Base-by-base conservation (phyloP, 1,284 basidiomycete species). In the Phenoliferia sp. region DNA sequence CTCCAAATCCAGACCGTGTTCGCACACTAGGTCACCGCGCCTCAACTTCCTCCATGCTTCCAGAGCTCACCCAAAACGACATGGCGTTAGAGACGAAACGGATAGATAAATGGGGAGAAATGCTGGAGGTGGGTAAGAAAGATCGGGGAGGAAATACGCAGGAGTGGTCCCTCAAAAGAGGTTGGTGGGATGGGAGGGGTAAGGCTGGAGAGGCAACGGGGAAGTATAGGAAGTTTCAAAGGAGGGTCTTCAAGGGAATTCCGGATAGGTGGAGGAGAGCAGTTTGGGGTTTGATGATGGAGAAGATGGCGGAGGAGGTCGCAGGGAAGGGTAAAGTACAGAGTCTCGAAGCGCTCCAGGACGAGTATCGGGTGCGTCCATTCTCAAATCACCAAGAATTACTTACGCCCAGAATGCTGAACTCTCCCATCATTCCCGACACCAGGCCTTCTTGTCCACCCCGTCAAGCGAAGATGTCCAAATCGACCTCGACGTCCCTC, bases 401-500 rank as follows among this genome's bases (percentile, higher is more conserved):
- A n/a, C n/a, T n/a, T n/a, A n/a, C n/a, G 44, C n/a, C 19, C 19
- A 22, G n/a, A n/a, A n/a, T n/a, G n/a, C n/a, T n/a, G n/a, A 19
- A 61, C 64, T 62, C 12, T 36, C n/a, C 10, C 36, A 19, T 54
- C 33, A n/a, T n/a, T 35, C 31, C 33, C 55, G 68, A 36, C 48
- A 52, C 6, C 66, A 82, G 79, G 84, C 86, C 54, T 83, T 83
- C 12, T 79, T 93, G 68, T 90, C 92, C 59, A 85, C 85, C 69
- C 89, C 93, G 16, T 94, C 90, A 58, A 84, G 83, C 9, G 94
- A 92, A 78, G 96, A 99, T 77, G 88, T 98, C 31, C 96, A 99
- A 82, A 99, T 99, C 75, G 96, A 99, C 81, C 83, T 99, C 73
- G 96, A 99, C 76, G 94, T 99, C 0, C 96, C 96, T 5, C 82